Percentiles rank a stretch among this genome's conserved stretches.
Evolutionary conservation across 2,329 filamentous ascomycete genomes (phyloP).

Genomic region (Calonectria hawksworthii): DNA sequence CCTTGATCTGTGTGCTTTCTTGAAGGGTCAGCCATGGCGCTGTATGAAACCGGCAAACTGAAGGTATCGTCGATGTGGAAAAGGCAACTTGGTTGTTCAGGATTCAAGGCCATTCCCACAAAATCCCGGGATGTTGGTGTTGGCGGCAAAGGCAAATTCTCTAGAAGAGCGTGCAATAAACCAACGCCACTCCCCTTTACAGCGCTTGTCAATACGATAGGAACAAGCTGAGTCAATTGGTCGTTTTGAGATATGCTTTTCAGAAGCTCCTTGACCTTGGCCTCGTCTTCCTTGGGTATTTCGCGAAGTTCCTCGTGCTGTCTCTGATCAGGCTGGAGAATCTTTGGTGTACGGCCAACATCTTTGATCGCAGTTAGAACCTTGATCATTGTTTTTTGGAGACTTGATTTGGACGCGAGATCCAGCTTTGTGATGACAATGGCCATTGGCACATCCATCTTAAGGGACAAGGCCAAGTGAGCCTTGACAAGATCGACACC

Average conservation of each 20-base stretch:
- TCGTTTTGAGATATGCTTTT: conserved; percentile 60
- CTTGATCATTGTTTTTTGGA: conserved; percentile 79
- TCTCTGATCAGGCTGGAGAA: conserved; percentile 73
- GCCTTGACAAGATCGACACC: conserved; percentile 81
- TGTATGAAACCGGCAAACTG: conserved; percentile 75
- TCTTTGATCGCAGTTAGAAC: conserved; percentile 84
- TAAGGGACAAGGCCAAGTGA: conserved; percentile 88
- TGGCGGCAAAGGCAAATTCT: conserved; percentile 78
- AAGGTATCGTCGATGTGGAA: conserved; percentile 96
- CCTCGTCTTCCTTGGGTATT: conserved; percentile 69
- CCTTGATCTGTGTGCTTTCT: conserved; percentile 60
- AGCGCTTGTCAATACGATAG: conserved; percentile 89
- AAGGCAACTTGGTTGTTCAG: conserved; percentile 72
- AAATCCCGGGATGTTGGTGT: conserved; percentile 67
- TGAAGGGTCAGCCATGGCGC: conserved; percentile 35
- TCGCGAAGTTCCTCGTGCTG: conserved; percentile 65
- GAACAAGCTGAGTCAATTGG: conserved; percentile 71
- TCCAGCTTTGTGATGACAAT: conserved; percentile 94
- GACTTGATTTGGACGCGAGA: conserved; percentile 78
- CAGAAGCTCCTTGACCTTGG: conserved; percentile 71
- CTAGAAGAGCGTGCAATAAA: conserved; percentile 84
- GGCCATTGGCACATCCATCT: conserved; percentile 81
- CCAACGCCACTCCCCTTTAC: conserved; percentile 87
- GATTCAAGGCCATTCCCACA: conserved; percentile 68
- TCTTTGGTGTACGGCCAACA: conserved; percentile 79